Conservation (phyloP, 441 rosid species). For the Populus hybrid region DNA sequence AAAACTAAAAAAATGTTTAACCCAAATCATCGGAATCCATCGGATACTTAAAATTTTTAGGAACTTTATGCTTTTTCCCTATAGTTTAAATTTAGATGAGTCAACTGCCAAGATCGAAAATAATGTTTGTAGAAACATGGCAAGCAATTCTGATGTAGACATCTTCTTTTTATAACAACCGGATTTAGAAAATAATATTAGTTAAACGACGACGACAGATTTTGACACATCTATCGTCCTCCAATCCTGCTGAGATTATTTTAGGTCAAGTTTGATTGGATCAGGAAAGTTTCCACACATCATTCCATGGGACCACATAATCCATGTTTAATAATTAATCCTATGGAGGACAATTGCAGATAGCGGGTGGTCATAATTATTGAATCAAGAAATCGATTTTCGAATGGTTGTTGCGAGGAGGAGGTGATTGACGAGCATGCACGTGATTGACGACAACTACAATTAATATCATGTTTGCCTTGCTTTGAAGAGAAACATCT, state of each 20-base stretch:
- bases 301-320: neutral
- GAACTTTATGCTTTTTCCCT: too few relatives aligned
- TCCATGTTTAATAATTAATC: neutral
- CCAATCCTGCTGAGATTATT: neutral
- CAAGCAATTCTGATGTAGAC: too few relatives aligned
- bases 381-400: too few relatives aligned
- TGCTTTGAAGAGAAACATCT: neutral
- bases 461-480: neutral
- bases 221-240: neutral
- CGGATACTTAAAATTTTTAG: too few relatives aligned
- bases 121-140: too few relatives aligned
- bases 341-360: neutral
- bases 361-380: too few relatives aligned
- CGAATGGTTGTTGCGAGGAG: neutral
- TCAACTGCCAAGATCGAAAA: too few relatives aligned
- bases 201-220: neutral
- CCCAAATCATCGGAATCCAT: too few relatives aligned
- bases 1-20: too few relatives aligned
- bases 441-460: neutral
- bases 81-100: too few relatives aligned
- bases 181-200: neutral
- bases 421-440: too few relatives aligned
- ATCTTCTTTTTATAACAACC: too few relatives aligned
- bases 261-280: neutral
- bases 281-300: neutral